phyloP scores from a whole-genome alignment of 73 alveolate species.

The Tetrahymena thermophila region DNA sequence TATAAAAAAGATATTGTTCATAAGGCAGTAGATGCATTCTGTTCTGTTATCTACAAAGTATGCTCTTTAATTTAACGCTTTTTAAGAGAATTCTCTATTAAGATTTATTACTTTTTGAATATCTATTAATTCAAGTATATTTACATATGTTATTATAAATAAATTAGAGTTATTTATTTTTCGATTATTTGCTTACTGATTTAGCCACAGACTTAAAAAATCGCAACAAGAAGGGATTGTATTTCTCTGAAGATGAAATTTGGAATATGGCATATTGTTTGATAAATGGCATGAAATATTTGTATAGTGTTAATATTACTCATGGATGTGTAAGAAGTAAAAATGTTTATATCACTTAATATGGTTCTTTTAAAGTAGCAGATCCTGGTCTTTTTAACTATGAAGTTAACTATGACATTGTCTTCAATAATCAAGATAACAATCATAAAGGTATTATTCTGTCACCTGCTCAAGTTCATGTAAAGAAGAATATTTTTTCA shows the following conservation, averaged over 20 bases:
- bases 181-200: conserved; percentile 22
- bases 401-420: not conserved
- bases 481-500: no score
- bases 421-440: conserved; percentile 6
- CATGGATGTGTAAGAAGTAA: conserved; percentile 26
- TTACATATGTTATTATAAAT: not conserved
- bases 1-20: not conserved
- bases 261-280: conserved; percentile 15
- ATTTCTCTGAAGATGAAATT: conserved; percentile 9
- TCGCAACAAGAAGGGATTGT: not conserved
- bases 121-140: no score
- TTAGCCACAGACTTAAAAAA: conserved; percentile 26
- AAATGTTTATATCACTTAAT: conserved; percentile 13
- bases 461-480: conserved; percentile 34
- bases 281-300: conserved; percentile 20
- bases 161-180: not conserved
- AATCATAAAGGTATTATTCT: conserved; percentile 6
- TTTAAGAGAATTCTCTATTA: not conserved
- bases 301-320: not conserved
- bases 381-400: conserved; percentile 36
- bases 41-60: not conserved
- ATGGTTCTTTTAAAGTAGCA: conserved; percentile 18
- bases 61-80: not conserved
- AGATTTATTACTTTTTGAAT: no score
- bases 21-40: not conserved